Conservation (phyloP, 768 basidiomycete genomes). For the Mycena capillaripes region DNA sequence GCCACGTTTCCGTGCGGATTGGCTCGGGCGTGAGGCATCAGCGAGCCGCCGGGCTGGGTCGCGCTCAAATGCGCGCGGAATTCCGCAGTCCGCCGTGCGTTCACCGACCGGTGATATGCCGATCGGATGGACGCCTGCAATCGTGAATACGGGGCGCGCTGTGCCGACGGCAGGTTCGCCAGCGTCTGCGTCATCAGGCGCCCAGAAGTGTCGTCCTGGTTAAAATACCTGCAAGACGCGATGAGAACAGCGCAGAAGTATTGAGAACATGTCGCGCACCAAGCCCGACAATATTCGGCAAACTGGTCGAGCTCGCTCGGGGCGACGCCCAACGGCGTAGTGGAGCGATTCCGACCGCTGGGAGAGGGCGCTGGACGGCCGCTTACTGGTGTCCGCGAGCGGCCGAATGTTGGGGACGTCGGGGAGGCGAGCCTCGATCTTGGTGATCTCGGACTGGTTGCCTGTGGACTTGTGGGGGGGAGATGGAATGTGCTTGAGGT, state of each 20-base stretch:
- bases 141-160: constrained; percentile 89
- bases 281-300: constrained; percentile 81
- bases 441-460: constrained; percentile 35
- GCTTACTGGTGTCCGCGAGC: constrained; percentile 63
- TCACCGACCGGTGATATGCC: constrained; percentile 86
- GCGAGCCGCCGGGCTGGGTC: constrained; percentile 83
- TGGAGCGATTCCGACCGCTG: constrained; percentile 71
- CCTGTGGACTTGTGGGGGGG: constrained; percentile 71
- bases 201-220: constrained; percentile 84
- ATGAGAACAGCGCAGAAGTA: constrained; percentile 11
- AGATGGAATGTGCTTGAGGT: constrained; percentile 69
- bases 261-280: constrained; percentile 59
- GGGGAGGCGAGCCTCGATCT: constrained; percentile 60
- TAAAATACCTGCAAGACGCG: constrained; percentile 75
- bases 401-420: constrained; percentile 69
- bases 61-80: constrained; percentile 88
- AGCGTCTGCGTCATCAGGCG: constrained; percentile 87
- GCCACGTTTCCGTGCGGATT: constrained; percentile 76
- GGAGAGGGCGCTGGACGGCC: constrained; percentile 73
- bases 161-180: constrained; percentile 83
- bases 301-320: constrained; percentile 84
- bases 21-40: constrained; percentile 80
- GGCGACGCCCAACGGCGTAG: constrained; percentile 76
- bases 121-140: constrained; percentile 90
- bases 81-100: constrained; percentile 82